phyloP scores from a whole-genome alignment of 75 land plant species.

The Pinus tabuliformis region DNA sequence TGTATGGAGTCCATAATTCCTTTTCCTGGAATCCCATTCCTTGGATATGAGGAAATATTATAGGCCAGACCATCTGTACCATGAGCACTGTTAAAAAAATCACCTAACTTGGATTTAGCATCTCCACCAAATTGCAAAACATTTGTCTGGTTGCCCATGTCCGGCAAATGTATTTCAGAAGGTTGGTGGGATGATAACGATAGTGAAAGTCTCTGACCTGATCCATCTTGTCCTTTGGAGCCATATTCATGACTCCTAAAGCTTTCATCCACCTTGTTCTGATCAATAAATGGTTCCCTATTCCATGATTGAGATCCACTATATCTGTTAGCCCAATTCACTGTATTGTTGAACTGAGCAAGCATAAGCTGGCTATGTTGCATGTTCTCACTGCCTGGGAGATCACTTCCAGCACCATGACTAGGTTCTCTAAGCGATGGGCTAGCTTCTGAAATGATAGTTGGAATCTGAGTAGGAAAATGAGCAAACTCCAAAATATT shows the following conservation, averaged over 20 bases:
- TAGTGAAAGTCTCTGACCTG: slow-evolving; percentile 10
- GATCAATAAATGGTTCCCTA: not conserved
- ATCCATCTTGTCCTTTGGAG: slow-evolving; percentile 2
- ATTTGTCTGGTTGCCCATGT: slow-evolving; percentile 1
- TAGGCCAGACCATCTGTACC: not conserved
- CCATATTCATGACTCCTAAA: no score
- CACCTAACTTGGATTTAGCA: slow-evolving; percentile 1
- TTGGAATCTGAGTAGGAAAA: not conserved
- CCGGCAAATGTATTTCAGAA: not conserved
- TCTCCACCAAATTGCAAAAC: slow-evolving; percentile 9
- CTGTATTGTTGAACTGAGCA: not conserved
- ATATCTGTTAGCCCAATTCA: not conserved
- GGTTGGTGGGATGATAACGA: slow-evolving; percentile 3
- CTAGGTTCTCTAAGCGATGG: not conserved
- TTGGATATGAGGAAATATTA: not conserved
- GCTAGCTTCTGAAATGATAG: not conserved
- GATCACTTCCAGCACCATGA: not conserved
- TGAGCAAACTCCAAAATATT: not conserved
- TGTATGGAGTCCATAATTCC: slow-evolving; percentile 5
- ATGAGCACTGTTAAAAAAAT: not conserved
- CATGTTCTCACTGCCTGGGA: not conserved
- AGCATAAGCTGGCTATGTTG: slow-evolving; percentile 4
- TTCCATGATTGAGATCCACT: slow-evolving; percentile 6
- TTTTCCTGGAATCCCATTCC: not conserved
- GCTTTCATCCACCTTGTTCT: not conserved